Conservation (phyloP, 257 asterid genomes). For the Nicotiana knightiana region DNA sequence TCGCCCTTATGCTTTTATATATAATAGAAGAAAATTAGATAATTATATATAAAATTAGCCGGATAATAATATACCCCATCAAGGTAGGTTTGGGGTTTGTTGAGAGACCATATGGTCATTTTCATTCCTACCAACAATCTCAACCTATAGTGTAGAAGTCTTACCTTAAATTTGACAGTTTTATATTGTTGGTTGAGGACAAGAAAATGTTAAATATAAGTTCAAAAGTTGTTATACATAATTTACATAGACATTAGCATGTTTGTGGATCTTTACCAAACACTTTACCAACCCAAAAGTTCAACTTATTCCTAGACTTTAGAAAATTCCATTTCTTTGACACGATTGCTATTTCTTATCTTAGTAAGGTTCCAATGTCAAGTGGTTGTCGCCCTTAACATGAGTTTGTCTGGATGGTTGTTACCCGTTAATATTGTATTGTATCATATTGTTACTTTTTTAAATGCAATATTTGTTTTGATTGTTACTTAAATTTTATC, state of each 20-base stretch:
- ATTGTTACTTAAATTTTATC: no score
- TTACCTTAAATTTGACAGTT: not conserved
- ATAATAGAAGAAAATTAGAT: no score
- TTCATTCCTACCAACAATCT: not conserved
- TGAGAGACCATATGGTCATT: not conserved
- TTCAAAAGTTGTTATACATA: not conserved
- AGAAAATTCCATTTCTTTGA: not conserved
- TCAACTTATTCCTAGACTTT: not conserved
- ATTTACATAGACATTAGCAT: not conserved
- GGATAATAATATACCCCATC: no score
- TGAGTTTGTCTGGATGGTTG: no score
- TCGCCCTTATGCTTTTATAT: no score
- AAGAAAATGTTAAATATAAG: not conserved
- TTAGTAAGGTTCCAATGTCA: not conserved
- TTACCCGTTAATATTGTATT: no score
- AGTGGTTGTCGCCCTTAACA: no score
- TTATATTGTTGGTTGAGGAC: not conserved
- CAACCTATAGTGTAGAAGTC: not conserved
- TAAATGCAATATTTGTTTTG: no score
- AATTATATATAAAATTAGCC: no score
- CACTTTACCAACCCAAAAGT: not conserved
- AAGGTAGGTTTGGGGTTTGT: no score
- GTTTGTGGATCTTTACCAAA: not conserved
- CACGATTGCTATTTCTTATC: not conserved
- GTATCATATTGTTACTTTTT: no score